Evolutionary conservation across 164 flowering plant genomes (phyloP).

Genomic region (Paratinospora sagittata): DNA sequence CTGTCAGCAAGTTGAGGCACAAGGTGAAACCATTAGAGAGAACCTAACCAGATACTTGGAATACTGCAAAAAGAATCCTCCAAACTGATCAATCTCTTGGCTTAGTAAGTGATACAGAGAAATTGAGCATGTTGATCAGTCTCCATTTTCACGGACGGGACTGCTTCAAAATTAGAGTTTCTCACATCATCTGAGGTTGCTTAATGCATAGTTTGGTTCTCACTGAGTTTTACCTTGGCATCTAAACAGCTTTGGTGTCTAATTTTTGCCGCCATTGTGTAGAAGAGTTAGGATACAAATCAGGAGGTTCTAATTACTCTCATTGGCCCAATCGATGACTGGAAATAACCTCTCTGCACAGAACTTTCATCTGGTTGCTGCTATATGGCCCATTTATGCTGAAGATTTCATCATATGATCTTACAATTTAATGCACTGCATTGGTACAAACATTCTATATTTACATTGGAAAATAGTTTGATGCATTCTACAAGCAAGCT

Average conservation of each 20-base stretch:
- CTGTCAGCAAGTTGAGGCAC: constrained; percentile 47
- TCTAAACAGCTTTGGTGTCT: no score
- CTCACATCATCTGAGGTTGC: neutral
- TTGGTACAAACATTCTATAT: neutral
- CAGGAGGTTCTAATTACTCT: neutral
- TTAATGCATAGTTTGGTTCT: neutral
- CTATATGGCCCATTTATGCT: neutral
- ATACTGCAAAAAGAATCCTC: neutral
- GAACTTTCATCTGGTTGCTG: neutral
- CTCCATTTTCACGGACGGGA: neutral
- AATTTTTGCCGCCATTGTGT: neutral
- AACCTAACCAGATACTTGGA: constrained; percentile 32
- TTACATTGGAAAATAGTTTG: neutral
- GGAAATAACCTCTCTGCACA: neutral
- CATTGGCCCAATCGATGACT: neutral
- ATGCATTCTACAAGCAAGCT: neutral
- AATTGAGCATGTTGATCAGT: neutral
- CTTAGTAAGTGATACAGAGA: neutral
- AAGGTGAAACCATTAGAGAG: constrained; percentile 43
- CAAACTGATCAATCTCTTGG: neutral
- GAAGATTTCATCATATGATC: neutral
- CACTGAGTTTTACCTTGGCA: no score
- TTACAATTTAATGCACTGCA: neutral
- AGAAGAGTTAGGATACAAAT: neutral
- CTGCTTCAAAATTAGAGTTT: neutral